Conservation (phyloP, 164 flowering plant genomes). For the Buxus sempervirens region DNA sequence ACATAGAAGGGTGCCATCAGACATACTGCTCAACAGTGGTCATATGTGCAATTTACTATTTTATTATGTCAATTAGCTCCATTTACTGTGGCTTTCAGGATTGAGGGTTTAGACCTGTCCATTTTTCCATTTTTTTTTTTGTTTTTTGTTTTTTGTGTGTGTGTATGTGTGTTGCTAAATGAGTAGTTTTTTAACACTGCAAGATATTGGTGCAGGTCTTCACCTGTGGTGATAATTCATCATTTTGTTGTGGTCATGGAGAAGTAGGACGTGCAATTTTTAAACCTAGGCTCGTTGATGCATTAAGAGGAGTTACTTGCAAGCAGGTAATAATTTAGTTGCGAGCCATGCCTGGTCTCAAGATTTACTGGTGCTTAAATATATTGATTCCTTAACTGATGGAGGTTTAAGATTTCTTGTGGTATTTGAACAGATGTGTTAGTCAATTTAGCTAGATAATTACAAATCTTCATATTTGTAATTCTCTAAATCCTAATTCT, state of each 20-base stretch:
- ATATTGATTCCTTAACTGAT: not conserved
- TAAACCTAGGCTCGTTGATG: slow-evolving; percentile 78
- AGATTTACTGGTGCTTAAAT: not conserved
- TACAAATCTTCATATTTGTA: too few species aligned
- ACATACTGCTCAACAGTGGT: not conserved
- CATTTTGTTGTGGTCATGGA: slow-evolving; percentile 83
- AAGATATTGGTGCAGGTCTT: slow-evolving; percentile 52
- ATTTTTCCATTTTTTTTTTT: too few species aligned
- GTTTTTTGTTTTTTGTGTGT: too few species aligned
- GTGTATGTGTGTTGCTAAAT: too few species aligned
- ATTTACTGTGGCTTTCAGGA: not conserved
- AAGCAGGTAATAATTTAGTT: slow-evolving; percentile 57
- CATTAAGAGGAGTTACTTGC: slow-evolving; percentile 72
- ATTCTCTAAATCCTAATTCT: too few species aligned
- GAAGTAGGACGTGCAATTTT: slow-evolving; percentile 70
- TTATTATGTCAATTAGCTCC: not conserved
- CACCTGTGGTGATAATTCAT: slow-evolving; percentile 93
- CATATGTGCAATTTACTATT: not conserved
- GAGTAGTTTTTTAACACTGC: not conserved
- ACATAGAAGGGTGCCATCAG: not conserved
- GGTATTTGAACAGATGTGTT: too few species aligned
- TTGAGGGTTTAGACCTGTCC: not conserved
- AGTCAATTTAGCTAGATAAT: too few species aligned
- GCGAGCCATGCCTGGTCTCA: not conserved
- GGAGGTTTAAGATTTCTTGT: too few species aligned